phyloP scores from a whole-genome alignment of 2,329 filamentous ascomycete species.

The Microcyclosporella mali region DNA sequence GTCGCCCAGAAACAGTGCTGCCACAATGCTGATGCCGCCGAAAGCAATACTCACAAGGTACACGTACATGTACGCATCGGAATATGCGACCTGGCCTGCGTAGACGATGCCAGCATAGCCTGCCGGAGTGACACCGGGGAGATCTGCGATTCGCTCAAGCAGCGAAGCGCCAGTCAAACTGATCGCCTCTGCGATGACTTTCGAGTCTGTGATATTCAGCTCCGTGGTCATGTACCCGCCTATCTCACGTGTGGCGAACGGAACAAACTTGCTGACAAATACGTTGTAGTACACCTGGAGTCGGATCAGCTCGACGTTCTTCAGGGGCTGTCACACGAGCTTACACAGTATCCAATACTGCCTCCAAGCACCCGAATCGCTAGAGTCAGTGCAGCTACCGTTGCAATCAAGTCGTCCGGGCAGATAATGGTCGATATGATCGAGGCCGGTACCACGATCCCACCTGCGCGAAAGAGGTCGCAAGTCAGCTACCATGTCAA shows the following conservation, averaged over 20 bases:
- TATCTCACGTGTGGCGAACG: constrained; percentile 40
- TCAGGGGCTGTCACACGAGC: not conserved
- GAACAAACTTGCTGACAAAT: constrained; percentile 35
- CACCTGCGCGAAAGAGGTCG: constrained; percentile 22
- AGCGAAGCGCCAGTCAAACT: constrained; percentile 49
- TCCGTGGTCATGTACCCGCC: constrained; percentile 45
- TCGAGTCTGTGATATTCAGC: constrained; percentile 43
- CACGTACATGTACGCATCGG: constrained; percentile 25
- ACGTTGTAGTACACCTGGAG: constrained; percentile 34
- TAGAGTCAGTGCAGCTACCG: constrained; percentile 61
- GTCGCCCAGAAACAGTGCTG: constrained; percentile 27
- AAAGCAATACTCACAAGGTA: constrained; percentile 30
- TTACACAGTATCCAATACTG: constrained; percentile 45
- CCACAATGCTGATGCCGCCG: constrained; percentile 25
- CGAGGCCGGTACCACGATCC: constrained; percentile 60
- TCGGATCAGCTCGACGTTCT: too few relatives aligned
- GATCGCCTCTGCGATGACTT: constrained; percentile 45
- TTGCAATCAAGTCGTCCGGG: constrained; percentile 64
- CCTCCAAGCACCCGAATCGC: constrained; percentile 65
- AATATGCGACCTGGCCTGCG: constrained; percentile 25
- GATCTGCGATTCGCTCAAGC: constrained; percentile 41
- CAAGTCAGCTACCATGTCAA: not conserved
- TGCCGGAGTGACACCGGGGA: constrained; percentile 47
- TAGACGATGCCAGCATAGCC: constrained; percentile 23
- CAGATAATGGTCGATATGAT: constrained; percentile 64